phyloP scores from a whole-genome alignment of 495 filamentous ascomycete genomes.

The Aspergillus kassunensis region DNA sequence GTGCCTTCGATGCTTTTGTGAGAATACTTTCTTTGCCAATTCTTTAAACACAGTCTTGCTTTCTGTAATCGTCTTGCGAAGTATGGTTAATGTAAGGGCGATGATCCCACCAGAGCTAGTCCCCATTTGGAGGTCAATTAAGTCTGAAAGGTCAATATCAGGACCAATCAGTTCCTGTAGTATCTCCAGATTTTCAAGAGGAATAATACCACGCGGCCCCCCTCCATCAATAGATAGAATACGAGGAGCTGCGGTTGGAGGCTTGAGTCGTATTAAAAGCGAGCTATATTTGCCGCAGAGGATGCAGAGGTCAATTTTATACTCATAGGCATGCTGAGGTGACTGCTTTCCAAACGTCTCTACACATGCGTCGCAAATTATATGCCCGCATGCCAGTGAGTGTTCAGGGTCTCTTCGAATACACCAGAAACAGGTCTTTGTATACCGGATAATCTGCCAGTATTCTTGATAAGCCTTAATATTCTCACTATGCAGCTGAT shows the following conservation, averaged over 20 bases:
- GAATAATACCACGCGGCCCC: slow-evolving; percentile 24
- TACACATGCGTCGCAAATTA: slow-evolving; percentile 27
- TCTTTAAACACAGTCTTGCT: too few relatives aligned
- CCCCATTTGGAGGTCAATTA: slow-evolving; percentile 27
- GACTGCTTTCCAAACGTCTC: slow-evolving; percentile 16
- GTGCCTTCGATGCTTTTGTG: too few relatives aligned
- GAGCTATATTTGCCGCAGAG: slow-evolving; percentile 4
- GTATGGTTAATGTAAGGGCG: too few relatives aligned
- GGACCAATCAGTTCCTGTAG: slow-evolving; percentile 22
- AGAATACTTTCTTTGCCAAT: too few relatives aligned
- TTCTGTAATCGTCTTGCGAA: too few relatives aligned
- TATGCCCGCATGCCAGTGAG: slow-evolving; percentile 24
- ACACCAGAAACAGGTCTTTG: slow-evolving; percentile 12
- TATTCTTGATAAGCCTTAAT: too few relatives aligned
- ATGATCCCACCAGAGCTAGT: slow-evolving; percentile 23
- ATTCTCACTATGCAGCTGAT: too few relatives aligned
- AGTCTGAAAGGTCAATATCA: slow-evolving; percentile 15
- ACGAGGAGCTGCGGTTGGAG: slow-evolving; percentile 21
- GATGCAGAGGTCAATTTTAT: slow-evolving; percentile 8
- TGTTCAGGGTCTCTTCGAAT: slow-evolving; percentile 24
- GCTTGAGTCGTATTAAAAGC: slow-evolving; percentile 20
- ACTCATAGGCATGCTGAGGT: slow-evolving; percentile 9
- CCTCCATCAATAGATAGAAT: slow-evolving; percentile 32
- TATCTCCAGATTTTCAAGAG: slow-evolving; percentile 23
- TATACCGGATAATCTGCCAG: background rate